phyloP scores from a whole-genome alignment of 768 basidiomycete species.

The Boletus rubescentipes region DNA sequence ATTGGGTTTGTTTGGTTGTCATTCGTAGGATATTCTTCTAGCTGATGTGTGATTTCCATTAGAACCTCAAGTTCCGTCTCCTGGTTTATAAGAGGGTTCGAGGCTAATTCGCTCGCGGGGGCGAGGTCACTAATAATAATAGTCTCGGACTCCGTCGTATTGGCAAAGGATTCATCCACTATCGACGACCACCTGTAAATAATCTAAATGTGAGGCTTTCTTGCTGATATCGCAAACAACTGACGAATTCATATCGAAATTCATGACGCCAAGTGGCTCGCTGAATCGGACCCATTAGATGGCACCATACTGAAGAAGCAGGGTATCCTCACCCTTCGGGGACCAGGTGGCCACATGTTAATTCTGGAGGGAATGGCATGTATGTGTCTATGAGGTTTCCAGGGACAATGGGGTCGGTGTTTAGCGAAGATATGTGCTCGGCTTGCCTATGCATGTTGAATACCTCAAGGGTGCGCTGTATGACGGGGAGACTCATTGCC shows the following conservation, averaged over 20 bases:
- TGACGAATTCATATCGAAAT: slow-evolving; percentile 2
- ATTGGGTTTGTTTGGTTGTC: not conserved
- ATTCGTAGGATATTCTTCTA: not conserved
- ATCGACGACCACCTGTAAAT: slow-evolving; percentile 1
- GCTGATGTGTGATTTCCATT: not conserved
- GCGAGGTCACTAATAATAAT: not conserved
- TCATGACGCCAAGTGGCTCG: not conserved
- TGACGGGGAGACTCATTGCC: not conserved
- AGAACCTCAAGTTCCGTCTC: not conserved
- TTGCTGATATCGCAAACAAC: not conserved
- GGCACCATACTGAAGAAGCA: not conserved
- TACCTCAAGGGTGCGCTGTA: not conserved
- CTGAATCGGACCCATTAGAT: not conserved
- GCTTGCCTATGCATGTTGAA: not conserved
- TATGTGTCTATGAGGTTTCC: no score
- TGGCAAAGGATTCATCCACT: not conserved
- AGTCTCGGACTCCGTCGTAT: not conserved
- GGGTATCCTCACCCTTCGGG: not conserved
- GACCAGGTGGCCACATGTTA: fast-evolving
- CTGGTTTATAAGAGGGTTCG: not conserved
- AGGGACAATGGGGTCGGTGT: not conserved
- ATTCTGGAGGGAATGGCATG: not conserved
- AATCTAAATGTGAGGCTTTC: not conserved
- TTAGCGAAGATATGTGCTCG: no score
- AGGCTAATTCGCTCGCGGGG: not conserved